Evolutionary conservation across 352 stramenopile genomes (phyloP), one percentile per base, ranked within the genome.

Genomic region (Phytophthora vignae): DNA sequence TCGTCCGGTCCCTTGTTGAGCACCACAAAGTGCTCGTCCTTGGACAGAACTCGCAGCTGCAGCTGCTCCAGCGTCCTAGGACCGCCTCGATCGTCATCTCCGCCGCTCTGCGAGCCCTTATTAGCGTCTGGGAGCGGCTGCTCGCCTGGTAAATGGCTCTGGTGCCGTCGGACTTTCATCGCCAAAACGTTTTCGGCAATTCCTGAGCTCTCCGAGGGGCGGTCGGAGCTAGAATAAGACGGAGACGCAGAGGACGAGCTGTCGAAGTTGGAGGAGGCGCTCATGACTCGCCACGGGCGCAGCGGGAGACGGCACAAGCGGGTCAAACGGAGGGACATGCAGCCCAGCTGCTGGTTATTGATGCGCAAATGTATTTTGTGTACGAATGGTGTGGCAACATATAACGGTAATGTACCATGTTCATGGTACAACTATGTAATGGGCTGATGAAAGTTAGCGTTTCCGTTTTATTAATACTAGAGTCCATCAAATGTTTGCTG

Each of bases 1-100:
- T 96, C 83, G 73, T 97, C 91, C 8, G 83, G 71, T 5, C 87
- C 81, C 64, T 95, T 95, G 74, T 95, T 93, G 33, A 95, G 76
- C 62, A 95, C 86, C 54, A 94, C 67, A 64, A 90, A 93, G 60
- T 90, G 69, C 36, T 77, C 33, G 9, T 79, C 82, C 31, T 69
- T 83, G 17, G 64, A 48, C n/a, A 94, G 27, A 14, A 95, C 67
- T 3, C 79, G 76, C 55, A 95, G 74, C 62, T 84, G 61, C 22
- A 95, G 69, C 25, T 90, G 68, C 0, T 85, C 64, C 49, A 95
- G 67, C 21, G 63, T 77, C 60, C 77, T 81, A 1, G 87, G 86
- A 0, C 88, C 88, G 25, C 88, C 88, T 60, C 86, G 81, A 9
- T 75, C 65, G 42, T 77, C 62, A 12, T 69, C 50, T 64, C 7